A percentile compares a stretch with the other conserved stretches of the same genome.
Evolutionary conservation across 345 rosid species (phyloP).

Genomic region (Ricinus communis): DNA sequence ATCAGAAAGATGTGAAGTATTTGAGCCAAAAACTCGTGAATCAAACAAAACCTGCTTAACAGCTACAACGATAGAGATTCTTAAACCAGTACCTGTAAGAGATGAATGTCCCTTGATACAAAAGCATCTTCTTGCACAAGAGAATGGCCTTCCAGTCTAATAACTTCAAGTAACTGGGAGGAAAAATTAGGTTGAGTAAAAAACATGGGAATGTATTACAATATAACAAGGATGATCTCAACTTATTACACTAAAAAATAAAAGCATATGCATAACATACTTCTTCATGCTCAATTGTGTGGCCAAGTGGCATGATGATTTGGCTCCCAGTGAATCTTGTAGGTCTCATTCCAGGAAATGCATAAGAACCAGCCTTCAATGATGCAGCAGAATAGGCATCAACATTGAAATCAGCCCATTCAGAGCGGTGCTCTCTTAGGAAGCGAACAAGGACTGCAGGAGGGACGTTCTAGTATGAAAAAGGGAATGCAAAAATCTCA

Average conservation of each 20-base stretch:
- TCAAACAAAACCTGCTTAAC: background rate
- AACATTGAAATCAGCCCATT: slow-evolving; percentile 98
- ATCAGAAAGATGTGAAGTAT: no score
- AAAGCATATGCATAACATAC: slow-evolving; percentile 33
- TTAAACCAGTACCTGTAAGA: slow-evolving; percentile 66
- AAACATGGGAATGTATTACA: background rate
- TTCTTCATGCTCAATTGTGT: slow-evolving; percentile 97
- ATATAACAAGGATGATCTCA: background rate
- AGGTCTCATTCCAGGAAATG: slow-evolving; percentile 91
- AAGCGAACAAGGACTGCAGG: slow-evolving; percentile 95
- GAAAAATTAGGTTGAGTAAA: background rate
- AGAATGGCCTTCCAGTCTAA: slow-evolving; percentile 93
- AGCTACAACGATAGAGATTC: background rate
- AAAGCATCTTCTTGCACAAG: slow-evolving; percentile 93
- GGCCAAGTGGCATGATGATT: slow-evolving; percentile 93
- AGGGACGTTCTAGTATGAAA: slow-evolving; percentile 69
- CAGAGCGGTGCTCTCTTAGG: slow-evolving; percentile 94
- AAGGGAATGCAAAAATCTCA: background rate
- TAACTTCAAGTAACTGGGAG: slow-evolving; percentile 83
- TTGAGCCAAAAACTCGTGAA: no score
- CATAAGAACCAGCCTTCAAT: slow-evolving; percentile 71
- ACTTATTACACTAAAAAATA: background rate
- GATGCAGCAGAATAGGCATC: slow-evolving; percentile 96
- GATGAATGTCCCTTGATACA: slow-evolving; percentile 87
- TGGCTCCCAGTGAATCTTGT: slow-evolving; percentile 96